Evolutionary conservation across 2,329 filamentous ascomycete genomes (phyloP).

Genomic region (Aphanoascus verrucosus): DNA sequence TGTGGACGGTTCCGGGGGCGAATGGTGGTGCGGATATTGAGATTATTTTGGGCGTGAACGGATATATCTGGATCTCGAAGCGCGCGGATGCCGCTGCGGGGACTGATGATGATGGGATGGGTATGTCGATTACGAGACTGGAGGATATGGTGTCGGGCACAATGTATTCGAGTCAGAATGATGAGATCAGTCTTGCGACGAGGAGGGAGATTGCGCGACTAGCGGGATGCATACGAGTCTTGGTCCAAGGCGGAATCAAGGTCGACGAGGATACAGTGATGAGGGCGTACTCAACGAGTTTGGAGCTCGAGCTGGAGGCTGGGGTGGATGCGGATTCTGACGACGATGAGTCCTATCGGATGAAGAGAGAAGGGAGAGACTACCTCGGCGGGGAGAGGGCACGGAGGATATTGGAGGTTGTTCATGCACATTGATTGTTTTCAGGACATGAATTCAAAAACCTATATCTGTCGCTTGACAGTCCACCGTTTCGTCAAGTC

Average conservation of each 20-base stretch:
- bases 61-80: slow-evolving; percentile 90
- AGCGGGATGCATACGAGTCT: slow-evolving; percentile 65
- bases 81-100: slow-evolving; percentile 50
- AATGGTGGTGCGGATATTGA: slow-evolving; percentile 54
- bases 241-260: slow-evolving; percentile 70
- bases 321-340: slow-evolving; percentile 29
- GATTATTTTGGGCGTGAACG: slow-evolving; percentile 86
- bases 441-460: neutral
- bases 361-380: slow-evolving; percentile 28
- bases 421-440: slow-evolving; percentile 4
- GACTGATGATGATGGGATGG: slow-evolving; percentile 27
- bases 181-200: slow-evolving; percentile 63
- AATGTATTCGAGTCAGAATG: slow-evolving; percentile 93
- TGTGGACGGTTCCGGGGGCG: slow-evolving; percentile 59
- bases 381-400: slow-evolving; percentile 35
- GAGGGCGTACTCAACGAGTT: slow-evolving; percentile 67
- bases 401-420: slow-evolving; percentile 26
- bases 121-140: slow-evolving; percentile 62
- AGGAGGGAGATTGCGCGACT: slow-evolving; percentile 81
- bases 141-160: slow-evolving; percentile 77
- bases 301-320: slow-evolving; percentile 51
- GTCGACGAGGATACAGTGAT: slow-evolving; percentile 87
- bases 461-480: too few relatives aligned
- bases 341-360: slow-evolving; percentile 26
- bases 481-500: slow-evolving; percentile 6